Evolutionary conservation across 805 yeast genomes (phyloP).

Genomic region (Martiniozyma abietophila): DNA sequence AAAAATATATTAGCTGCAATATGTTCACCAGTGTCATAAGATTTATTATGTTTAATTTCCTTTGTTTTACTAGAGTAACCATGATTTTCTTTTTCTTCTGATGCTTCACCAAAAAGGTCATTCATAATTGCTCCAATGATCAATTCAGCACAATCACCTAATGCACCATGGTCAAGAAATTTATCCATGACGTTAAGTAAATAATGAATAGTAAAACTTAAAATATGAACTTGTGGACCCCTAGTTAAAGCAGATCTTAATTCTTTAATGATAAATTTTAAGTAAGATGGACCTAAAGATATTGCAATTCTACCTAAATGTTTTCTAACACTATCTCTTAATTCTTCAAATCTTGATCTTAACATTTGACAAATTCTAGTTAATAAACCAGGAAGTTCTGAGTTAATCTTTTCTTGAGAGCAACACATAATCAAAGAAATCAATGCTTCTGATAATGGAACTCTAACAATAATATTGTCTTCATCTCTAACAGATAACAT

Average conservation of each 20-base stretch:
- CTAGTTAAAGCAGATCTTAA: slow-evolving; percentile 67
- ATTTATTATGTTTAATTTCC: slow-evolving; percentile 83
- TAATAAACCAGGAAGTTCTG: slow-evolving; percentile 69
- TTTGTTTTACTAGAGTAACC: slow-evolving; percentile 79
- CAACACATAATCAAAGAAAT: slow-evolving; percentile 59
- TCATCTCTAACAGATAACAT: slow-evolving; percentile 60
- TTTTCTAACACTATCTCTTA: slow-evolving; percentile 79
- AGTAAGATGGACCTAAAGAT: slow-evolving; percentile 62
- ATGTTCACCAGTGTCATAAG: slow-evolving; percentile 80
- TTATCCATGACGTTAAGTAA: slow-evolving; percentile 44
- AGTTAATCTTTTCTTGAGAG: slow-evolving; percentile 42
- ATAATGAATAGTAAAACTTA: slow-evolving; percentile 79
- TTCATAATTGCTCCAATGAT: slow-evolving; percentile 77
- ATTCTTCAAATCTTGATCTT: slow-evolving; percentile 75
- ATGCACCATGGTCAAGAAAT: slow-evolving; percentile 52
- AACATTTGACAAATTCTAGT: slow-evolving; percentile 85
- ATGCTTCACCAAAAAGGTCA: slow-evolving; percentile 84
- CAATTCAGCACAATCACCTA: slow-evolving; percentile 53
- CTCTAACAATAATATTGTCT: slow-evolving; percentile 64
- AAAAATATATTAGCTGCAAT: slow-evolving; percentile 57
- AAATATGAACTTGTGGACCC: slow-evolving; percentile 90
- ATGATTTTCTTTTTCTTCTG: slow-evolving; percentile 91
- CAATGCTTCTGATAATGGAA: slow-evolving; percentile 75
- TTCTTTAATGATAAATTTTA: slow-evolving; percentile 69
- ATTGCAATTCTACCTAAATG: slow-evolving; percentile 56